Base-by-base conservation (phyloP, 1,139 yeast genomes). In the Geotrichum restrictum region DNA sequence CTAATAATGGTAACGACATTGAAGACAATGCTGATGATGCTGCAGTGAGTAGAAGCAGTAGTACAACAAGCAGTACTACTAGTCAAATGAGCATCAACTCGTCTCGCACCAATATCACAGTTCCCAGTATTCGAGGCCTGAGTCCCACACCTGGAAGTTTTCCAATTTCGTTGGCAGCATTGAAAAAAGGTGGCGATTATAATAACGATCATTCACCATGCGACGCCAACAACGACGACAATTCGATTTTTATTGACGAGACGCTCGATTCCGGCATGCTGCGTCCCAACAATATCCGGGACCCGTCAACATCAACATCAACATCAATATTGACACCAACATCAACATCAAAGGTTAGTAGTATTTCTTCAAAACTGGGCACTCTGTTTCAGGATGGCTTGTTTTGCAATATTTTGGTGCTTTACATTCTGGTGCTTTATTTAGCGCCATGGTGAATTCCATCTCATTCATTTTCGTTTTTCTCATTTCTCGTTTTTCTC, bases 341-440 rank as follows among this genome's bases (percentile, higher is more conserved):
- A 13, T 2, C 37, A 34, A 22, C 46, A 3, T 31, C 41, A 8
- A 45, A 45, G 41, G 41, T 34, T 34, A 45, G 41, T 34, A 45
- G 5, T 24, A 5, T 8, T 5, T 24, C 8, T 24, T 24, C 41
- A 31, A 29, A 31, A 8, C 8, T 45, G 3, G 36, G 14, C 32
- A 21, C 21, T 2, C 34, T 45, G 3, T 19, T 34, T 3, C 48
- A 45, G 22, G 34, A 21, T 11, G 34, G 41, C 24, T 13, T 45
- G 27, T 45, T 45, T 22, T 22, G 29, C 40, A 33, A 34, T 10
- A 13, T 45, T 21, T 18, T 45, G 22, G n/a, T 45, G 10, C 24
- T 36, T 21, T 45, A 45, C 41, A 22, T 45, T 13, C 5, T 36
- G 31, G 36, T 45, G 13, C 33, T 45, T 45, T 45, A 45, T 36